Base-by-base conservation (phyloP, 179 eudicot genomes). In the Beta macrorhiza region DNA sequence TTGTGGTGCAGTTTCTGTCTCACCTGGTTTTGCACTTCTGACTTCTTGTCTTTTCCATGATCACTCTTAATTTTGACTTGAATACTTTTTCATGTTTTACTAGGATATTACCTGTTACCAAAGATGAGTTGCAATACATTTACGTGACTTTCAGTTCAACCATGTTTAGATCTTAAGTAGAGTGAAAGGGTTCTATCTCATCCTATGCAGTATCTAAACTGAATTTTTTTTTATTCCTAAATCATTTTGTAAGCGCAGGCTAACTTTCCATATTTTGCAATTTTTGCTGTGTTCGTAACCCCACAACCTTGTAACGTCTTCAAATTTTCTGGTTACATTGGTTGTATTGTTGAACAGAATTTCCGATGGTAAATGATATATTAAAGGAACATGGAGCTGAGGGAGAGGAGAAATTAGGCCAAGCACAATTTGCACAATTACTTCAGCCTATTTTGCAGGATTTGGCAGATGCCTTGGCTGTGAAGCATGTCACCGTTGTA, bases 381-480 rank as follows among this genome's bases (percentile, higher is more conserved):
- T 74, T 91, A 77, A 86, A 90, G 84, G 87, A 88, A 63, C 90
- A 90, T 86, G 91, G 90, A 72, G 95, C 90, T 68, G 93, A 88
- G 68, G 93, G 92, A 68, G 89, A 88, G 55, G 89, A 83, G 61
- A 90, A 90, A 67, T 69, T 91, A 80, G 95, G 95, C 76, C 95
- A 90, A 75, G 90, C 95, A 70, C 93, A 91, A 73, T 91, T 90
- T 75, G 95, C 95, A 22, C 82, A 89, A 70, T 72, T 91, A 78
- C 87, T 91, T 55, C 93, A 90, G 83, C 85, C 86, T 71, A 80
- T 91, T 79, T 85, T 91, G 74, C 91, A 88, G 77, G 95, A 91
- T 57, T 67, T 91, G 45, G 92, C 93, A 5, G 92, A 90, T 83
- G 87, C 89, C 67, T 87, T 91, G 85, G 88, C 93, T 55, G 37